Conservation (phyloP, 192 early-diverging fungal species). For the Polychytrium aggregatum region DNA sequence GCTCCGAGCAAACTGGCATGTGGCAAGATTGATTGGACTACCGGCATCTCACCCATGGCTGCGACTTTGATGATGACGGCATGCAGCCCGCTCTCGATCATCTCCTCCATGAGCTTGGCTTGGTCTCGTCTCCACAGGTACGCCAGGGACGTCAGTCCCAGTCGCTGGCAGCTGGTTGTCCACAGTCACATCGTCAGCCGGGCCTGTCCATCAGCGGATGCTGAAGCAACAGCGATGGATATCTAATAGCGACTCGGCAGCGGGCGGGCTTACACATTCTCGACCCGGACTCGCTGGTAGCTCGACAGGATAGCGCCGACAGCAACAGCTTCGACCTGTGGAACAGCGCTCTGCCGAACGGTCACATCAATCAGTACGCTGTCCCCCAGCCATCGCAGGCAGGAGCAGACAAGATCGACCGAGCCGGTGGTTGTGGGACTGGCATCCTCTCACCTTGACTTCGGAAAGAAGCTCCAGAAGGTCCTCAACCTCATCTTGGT, state of each 20-base stretch:
- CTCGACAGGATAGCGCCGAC: conserved; percentile 93
- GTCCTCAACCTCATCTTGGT: conserved; percentile 91
- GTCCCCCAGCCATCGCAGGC: no score
- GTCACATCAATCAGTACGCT: not conserved
- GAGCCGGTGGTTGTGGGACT: not conserved
- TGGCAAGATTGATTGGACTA: no score
- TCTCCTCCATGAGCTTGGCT: conserved; percentile 66
- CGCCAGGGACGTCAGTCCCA: conserved; percentile 72
- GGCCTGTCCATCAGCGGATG: no score
- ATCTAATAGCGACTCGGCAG: no score
- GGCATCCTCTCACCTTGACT: conserved; percentile 61
- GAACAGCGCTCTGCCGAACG: conserved; percentile 34
- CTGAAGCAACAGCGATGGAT: no score
- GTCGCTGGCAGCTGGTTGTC: conserved; percentile 53
- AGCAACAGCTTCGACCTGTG: conserved; percentile 75
- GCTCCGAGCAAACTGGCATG: no score
- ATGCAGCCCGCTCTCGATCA: conserved; percentile 65
- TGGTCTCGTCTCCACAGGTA: conserved; percentile 91
- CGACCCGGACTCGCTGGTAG: conserved; percentile 95
- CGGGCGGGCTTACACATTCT: conserved; percentile 84
- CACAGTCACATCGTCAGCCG: no score
- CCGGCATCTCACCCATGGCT: conserved; percentile 40
- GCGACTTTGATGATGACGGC: conserved; percentile 93
- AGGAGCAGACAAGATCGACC: not conserved
- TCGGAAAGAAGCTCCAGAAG: conserved; percentile 59